Conservation (phyloP, 2,329 filamentous ascomycete species). For the Trichophyton equinum region DNA sequence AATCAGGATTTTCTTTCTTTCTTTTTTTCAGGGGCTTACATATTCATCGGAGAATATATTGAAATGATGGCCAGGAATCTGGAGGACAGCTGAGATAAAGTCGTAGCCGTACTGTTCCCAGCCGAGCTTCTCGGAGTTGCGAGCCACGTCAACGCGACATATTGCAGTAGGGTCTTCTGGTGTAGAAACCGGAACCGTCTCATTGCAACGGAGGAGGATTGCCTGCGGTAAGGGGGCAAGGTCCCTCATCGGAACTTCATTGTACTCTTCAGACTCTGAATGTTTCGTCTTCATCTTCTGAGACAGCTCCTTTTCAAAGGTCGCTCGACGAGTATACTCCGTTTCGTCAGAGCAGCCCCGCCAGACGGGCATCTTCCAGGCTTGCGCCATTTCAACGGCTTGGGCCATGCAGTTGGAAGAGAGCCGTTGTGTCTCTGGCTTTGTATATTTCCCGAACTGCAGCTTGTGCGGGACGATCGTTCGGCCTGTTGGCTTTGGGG, state of each 20-base stretch:
- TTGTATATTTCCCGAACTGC: constrained; percentile 8
- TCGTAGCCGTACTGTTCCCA: constrained; percentile 15
- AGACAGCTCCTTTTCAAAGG: constrained; percentile 9
- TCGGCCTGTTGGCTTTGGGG: background rate
- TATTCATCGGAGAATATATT: constrained; percentile 13
- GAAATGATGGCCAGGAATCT: constrained; percentile 16
- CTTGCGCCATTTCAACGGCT: constrained; percentile 9
- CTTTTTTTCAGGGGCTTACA: constrained; percentile 7
- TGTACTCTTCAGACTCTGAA: background rate
- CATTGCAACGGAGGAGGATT: constrained; percentile 13
- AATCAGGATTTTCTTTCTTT: background rate
- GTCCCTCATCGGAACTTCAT: background rate
- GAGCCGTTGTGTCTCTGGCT: constrained; percentile 9
- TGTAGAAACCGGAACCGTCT: constrained; percentile 11
- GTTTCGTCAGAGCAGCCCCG: constrained; percentile 8
- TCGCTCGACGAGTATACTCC: constrained; percentile 2
- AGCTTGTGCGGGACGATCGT: constrained; percentile 8
- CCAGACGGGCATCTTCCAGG: constrained; percentile 13
- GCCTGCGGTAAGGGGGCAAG: constrained; percentile 8
- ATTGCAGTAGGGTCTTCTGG: constrained; percentile 7
- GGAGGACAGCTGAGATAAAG: constrained; percentile 11
- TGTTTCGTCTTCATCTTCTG: constrained; percentile 5
- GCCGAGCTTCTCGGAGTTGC: constrained; percentile 11
- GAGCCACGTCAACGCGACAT: constrained; percentile 13
- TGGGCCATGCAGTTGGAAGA: constrained; percentile 10